Percentiles rank a stretch among this genome's conserved stretches.
Conservation (phyloP, 768 basidiomycete genomes). For the Leccinum longicurvipes region DNA sequence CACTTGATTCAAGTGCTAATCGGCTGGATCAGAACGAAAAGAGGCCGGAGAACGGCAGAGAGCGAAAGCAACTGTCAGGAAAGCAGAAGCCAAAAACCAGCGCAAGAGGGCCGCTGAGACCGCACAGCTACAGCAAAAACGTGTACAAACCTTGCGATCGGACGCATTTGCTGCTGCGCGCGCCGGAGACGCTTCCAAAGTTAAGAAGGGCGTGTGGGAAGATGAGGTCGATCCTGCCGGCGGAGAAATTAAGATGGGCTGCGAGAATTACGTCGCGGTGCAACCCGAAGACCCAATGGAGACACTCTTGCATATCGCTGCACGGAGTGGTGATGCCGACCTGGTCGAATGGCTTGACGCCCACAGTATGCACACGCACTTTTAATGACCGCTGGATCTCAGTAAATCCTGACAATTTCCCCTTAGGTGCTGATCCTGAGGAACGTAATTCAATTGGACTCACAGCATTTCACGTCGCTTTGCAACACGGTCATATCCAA, state of each 20-base stretch:
- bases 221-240: constrained; percentile 68
- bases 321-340: constrained; percentile 49
- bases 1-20: constrained; percentile 15
- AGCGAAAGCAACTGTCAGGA: constrained; percentile 51
- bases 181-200: constrained; percentile 44
- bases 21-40: constrained; percentile 37
- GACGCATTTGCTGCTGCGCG: constrained; percentile 66
- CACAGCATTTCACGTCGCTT: constrained; percentile 66
- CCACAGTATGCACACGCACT: constrained; percentile 51
- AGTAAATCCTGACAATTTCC: constrained; percentile 16
- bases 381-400: constrained; percentile 23
- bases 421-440: constrained; percentile 66
- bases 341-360: constrained; percentile 68
- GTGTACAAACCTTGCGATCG: constrained; percentile 55
- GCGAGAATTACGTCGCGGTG: constrained; percentile 46
- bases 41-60: constrained; percentile 59
- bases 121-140: constrained; percentile 44
- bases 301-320: constrained; percentile 69
- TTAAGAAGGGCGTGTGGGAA: constrained; percentile 68
- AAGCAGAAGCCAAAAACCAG: constrained; percentile 48
- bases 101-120: constrained; percentile 48
- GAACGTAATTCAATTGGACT: constrained; percentile 57
- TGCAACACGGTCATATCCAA: constrained; percentile 48
- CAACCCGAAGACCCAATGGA: constrained; percentile 55
- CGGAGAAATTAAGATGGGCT: constrained; percentile 60